Base-by-base conservation (phyloP, 2,329 filamentous ascomycete species). In the Phialophora macrospora region DNA sequence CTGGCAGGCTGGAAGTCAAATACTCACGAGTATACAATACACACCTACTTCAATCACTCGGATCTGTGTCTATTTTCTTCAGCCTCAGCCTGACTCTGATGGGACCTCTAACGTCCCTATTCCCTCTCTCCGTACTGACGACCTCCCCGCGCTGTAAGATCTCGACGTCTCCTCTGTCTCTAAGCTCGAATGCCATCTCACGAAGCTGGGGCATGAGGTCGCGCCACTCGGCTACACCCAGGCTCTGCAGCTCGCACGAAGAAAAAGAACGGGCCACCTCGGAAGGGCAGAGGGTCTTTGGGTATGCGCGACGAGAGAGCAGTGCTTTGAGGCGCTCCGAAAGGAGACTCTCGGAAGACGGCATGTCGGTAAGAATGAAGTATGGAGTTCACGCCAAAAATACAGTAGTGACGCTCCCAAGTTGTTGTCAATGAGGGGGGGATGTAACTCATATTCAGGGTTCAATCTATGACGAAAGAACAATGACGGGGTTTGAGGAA, bases 251-350 rank as follows among this genome's bases (percentile, higher is more conserved):
- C 32, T 84, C 81, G 8, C 72, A 62, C 2, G 64, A 20, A 14
- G 80, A 78, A 8, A 84, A 72, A 0, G 80, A 77, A 28, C 83
- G 77, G 1, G 82, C 81, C 46, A 83, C 77, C 73, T 84, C 82
- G 14, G 82, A 84, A 3, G 82, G 83, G 70, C 83, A 85, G 67
- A 84, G 80, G 0, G 83, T 84, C 71, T 84, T 84, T 11, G 82
- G 83, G 57, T 73, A 75, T 20, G 72, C 69, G 44, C 80, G 74
- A 9, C 70, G 56, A 38, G 66, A 62, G 22, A 80, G 71, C 26
- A 58, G 9, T 12, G 8, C 4, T 2, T 44, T 12, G 55, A 58
- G 20, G 5, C 34, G 32, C 22, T 44, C 20, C 3, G 34, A 22
- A 20, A 58, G 55, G 22, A 58, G 55, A 44, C 20, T n/a, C 3